Evolutionary conservation across 2,329 filamentous ascomycete species (phyloP).

Genomic region (Tolypocladium endophyticum): DNA sequence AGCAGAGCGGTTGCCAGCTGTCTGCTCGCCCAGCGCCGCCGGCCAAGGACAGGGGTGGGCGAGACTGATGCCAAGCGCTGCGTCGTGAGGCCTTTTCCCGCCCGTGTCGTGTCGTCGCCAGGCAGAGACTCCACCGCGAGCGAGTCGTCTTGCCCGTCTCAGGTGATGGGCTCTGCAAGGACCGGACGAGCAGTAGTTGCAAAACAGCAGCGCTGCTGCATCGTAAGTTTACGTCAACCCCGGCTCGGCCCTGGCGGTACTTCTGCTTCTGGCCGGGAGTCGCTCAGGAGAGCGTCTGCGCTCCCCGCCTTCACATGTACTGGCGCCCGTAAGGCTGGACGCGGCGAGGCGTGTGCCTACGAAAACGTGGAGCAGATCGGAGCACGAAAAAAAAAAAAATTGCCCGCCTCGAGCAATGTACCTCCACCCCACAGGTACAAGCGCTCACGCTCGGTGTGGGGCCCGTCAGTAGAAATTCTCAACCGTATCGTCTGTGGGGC

Average conservation of each 20-base stretch:
- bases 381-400: not conserved
- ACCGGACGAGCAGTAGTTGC: not conserved
- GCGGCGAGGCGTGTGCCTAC: constrained; percentile 14
- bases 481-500: not conserved
- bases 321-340: constrained; percentile 2
- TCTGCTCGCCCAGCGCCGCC: not conserved
- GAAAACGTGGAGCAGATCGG: constrained; percentile 13
- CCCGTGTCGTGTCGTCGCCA: not conserved
- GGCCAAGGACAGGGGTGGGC: not conserved
- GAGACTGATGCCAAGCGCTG: not conserved
- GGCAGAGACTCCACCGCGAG: not conserved
- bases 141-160: not conserved
- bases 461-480: not conserved
- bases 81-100: not conserved
- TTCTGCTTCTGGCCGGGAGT: not conserved
- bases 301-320: not conserved
- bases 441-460: not conserved
- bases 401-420: constrained; percentile 9
- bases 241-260: not conserved
- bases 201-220: not conserved
- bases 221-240: not conserved
- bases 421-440: constrained; percentile 19
- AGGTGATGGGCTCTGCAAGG: not conserved
- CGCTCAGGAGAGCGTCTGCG: not conserved
- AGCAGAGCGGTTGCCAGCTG: not conserved